Evolutionary conservation across 2,329 filamentous ascomycete genomes (phyloP), one percentile per base, ranked within the genome.

Genomic region (Colletotrichum godetiae): DNA sequence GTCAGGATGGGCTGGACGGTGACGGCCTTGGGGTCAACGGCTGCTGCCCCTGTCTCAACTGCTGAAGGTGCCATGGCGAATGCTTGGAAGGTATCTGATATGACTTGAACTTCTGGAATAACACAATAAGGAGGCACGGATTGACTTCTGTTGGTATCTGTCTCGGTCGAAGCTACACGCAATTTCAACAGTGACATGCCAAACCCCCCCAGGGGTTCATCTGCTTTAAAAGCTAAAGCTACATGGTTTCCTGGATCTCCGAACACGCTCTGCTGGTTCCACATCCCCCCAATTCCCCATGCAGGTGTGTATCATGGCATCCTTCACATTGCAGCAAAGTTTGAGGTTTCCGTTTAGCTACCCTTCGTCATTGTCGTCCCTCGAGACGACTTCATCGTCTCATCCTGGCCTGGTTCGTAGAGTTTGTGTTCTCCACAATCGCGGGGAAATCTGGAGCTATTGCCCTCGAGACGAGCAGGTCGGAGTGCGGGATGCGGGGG

Each of bases 1-100:
- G 79, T 78, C 58, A 84, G 42, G 8, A 68, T 31, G 0, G 69
- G 64, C 73, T 72, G 69, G 19, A 72, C 69, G 8, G 68, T 29
- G 37, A 63, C 58, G 52, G 58, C 33, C 4, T 46, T 52, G 19
- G 64, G 52, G 49, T 53, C 58, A 6, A 53, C 37, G 11, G 58
- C 57, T n/a, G 53, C 42, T 19, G 29, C 27, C 8, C 46, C 37
- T 7, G 33, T 19, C 2, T 52, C 37, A 5, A 15, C 64, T 52
- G 55, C 24, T 46, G 67, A 42, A n/a, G 69, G 42, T 19, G 69
- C 57, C 69, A 72, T 72, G 8, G 53, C 59, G 5, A 7, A 12
- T 49, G 8, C 22, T 49, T 19, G 7, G 11, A 31, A 62, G 6
- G 13, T 31, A 5, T 31, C 15, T 13, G 37, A 4, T 62, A n/a